These are phyloP conservation scores for Paramecium sonneborni DNA, from an alignment of 73 alveolate species.

Conservation along the genomic window DNA sequence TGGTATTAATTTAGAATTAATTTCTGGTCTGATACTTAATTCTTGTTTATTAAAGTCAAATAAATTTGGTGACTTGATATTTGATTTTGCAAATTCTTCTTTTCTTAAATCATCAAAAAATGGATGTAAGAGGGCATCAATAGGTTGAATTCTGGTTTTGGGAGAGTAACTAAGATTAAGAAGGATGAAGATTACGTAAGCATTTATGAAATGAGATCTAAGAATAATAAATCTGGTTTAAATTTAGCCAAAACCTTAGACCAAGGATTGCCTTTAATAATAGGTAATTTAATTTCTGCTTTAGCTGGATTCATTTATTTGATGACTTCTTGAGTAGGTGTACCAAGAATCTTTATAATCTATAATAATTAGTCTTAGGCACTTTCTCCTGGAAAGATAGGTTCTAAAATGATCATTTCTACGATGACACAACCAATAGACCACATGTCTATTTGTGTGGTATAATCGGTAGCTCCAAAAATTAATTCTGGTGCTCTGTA, in stretches of 20 bases:
- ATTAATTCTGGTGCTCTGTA: constrained; percentile 84
- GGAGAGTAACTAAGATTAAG: constrained; percentile 77
- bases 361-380: constrained; percentile 86
- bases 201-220: constrained; percentile 62
- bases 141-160: constrained; percentile 76
- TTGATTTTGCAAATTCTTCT: constrained; percentile 56
- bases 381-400: constrained; percentile 89
- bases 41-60: constrained; percentile 84
- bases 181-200: constrained; percentile 36
- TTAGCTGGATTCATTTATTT: constrained; percentile 89
- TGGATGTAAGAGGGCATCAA: constrained; percentile 90
- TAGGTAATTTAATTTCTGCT: constrained; percentile 85
- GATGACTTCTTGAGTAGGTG: constrained; percentile 85
- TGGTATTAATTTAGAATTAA: not conserved
- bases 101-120: constrained; percentile 88
- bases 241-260: constrained; percentile 34
- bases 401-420: constrained; percentile 83
- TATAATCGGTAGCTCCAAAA: constrained; percentile 78
- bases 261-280: constrained; percentile 63
- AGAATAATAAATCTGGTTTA: constrained; percentile 38
- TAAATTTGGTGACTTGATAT: constrained; percentile 71
- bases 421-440: constrained; percentile 93
- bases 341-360: constrained; percentile 91
- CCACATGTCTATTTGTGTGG: constrained; percentile 89
- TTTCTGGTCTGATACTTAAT: not conserved